Conservation (phyloP, 768 basidiomycete genomes). For the Tricholomella constricta region DNA sequence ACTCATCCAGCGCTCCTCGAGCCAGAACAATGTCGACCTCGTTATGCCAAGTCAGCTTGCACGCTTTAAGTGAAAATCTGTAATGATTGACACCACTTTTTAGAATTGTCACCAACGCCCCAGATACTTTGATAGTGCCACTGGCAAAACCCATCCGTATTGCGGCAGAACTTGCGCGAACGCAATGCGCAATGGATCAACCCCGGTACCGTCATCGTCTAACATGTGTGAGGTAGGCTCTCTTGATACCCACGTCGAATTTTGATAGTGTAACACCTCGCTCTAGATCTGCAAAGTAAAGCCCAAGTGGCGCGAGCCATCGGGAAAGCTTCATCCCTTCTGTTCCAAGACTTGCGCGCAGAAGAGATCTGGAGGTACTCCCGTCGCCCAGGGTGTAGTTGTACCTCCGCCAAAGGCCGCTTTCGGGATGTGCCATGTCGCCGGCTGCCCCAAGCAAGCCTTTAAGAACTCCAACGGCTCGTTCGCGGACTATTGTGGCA, state of each 20-base stretch:
- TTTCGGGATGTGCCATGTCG: conserved; percentile 48
- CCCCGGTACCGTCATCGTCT: conserved; percentile 34
- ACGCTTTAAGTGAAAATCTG: too few species aligned
- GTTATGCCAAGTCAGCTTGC: too few species aligned
- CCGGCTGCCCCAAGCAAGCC: conserved; percentile 49
- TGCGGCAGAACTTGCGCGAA: conserved; percentile 60
- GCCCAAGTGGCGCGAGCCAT: conserved; percentile 62
- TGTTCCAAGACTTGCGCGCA: conserved; percentile 69
- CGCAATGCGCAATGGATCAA: conserved; percentile 24
- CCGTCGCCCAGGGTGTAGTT: too few species aligned
- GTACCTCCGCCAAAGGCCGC: conserved; percentile 2
- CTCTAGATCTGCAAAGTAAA: conserved; percentile 59
- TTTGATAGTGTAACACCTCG: background rate
- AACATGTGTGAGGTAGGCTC: conserved; percentile 53
- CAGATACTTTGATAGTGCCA: conserved; percentile 56
- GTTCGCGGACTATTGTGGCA: conserved; percentile 48
- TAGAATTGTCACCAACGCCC: conserved; percentile 59
- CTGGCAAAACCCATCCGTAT: conserved; percentile 57
- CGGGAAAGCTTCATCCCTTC: conserved; percentile 55
- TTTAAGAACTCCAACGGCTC: conserved; percentile 41
- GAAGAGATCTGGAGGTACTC: too few species aligned
- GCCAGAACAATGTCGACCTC: too few species aligned
- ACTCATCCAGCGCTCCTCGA: too few species aligned
- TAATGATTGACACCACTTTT: too few species aligned
- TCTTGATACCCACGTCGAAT: conserved; percentile 8